phyloP scores from a whole-genome alignment of 179 eudicot species.

The Carnegiea gigantea region DNA sequence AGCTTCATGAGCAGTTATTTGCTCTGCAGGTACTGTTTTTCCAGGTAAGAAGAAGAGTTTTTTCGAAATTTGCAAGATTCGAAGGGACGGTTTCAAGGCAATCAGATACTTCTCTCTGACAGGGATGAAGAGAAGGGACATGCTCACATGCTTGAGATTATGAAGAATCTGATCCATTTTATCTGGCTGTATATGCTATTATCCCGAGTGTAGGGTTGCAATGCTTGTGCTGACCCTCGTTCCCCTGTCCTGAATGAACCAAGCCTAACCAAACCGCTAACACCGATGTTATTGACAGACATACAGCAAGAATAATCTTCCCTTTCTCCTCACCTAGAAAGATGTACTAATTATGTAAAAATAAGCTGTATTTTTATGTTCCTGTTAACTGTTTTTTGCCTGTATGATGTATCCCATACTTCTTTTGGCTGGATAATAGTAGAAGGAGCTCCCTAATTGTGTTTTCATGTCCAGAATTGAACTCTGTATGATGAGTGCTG shows the following conservation, averaged over 20 bases:
- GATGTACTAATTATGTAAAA: neutral
- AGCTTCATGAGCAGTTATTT: neutral
- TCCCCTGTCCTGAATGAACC: neutral
- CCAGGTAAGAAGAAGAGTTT: neutral
- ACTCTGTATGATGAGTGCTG: too few relatives aligned
- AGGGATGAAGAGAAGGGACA: neutral
- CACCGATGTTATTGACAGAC: neutral
- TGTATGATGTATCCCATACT: neutral
- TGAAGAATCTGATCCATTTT: neutral
- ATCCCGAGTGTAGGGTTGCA: neutral
- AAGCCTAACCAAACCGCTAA: neutral
- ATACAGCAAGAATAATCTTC: neutral
- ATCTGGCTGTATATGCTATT: neutral
- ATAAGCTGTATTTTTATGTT: neutral
- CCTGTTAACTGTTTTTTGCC: neutral
- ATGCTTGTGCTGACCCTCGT: neutral
- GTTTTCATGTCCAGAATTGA: neutral
- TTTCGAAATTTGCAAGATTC: neutral
- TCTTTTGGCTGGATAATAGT: neutral
- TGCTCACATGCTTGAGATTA: neutral
- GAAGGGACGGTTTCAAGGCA: neutral
- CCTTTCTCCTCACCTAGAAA: neutral
- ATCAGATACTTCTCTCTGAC: neutral
- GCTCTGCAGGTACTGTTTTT: slow-evolving; percentile 3
- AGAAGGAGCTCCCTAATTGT: neutral